Evolutionary conservation across 176 grass and related monocot species (phyloP), one percentile per base, ranked within the genome.

Genomic region (Ensete ventricosum): DNA sequence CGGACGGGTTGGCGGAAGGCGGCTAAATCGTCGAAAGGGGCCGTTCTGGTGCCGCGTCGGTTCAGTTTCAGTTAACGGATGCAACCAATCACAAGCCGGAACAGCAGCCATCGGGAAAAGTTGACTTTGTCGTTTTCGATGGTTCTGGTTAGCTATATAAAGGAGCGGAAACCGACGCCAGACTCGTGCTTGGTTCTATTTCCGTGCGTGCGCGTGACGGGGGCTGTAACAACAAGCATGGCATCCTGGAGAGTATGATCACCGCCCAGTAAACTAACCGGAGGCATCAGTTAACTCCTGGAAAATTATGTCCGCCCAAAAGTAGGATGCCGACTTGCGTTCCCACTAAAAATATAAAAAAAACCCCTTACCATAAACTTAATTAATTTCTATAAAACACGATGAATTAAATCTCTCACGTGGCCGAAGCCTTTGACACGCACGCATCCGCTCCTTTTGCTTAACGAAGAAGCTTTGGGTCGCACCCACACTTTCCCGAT

Each of bases 31-130:
- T 25, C 23, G 48, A 25, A 22, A 0, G 34, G 34, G 34, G 74
- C 12, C 75, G 60, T 77, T 77, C 49, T 24, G 50, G 20, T 66
- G 60, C 20, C 48, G 19, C 59, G n/a, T 51, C 24, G 75, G 21
- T 53, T 14, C 27, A 43, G 8, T 23, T 43, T 25, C 17, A 6
- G 11, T 17, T 17, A 9, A 66, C 14, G 10, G 34, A 7, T 3
- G 20, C n/a, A 64, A 11, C 19, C 12, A 53, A 25, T 14, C 1
- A 13, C 11, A 53, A 26, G 0, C 34, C 1, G 13, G 1, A 3
- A 2, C 2, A 22, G 52, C 14, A 7, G 9, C 10, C 9, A 17
- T 9, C 1, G 23, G 53, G 8, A 16, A 14, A 11, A n/a, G 49
- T 11, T 66, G 17, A 53, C 43, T 19, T 52, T 3, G 20, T 50